Conservation (phyloP, 768 basidiomycete species). For the Strobilomyces dryophilus region DNA sequence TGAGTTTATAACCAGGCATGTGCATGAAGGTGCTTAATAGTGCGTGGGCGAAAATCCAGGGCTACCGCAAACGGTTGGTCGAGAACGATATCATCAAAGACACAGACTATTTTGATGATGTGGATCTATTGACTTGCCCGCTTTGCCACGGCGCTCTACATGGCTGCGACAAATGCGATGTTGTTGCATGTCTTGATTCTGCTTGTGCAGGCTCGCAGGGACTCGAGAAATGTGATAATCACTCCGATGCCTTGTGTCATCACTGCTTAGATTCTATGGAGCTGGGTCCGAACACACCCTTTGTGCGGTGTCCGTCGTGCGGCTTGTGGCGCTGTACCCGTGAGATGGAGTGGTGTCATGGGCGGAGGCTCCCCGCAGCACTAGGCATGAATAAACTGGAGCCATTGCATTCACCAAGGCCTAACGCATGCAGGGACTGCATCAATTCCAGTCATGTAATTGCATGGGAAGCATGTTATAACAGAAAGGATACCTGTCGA, state of each 20-base stretch:
- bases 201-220: neutral
- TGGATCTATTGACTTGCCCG: conserved; percentile 4
- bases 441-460: neutral
- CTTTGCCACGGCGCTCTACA: neutral
- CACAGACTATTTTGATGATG: neutral
- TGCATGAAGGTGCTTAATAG: neutral
- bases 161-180: neutral
- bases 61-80: neutral
- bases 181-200: neutral
- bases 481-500: no score
- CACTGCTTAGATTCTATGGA: neutral
- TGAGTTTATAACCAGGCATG: neutral
- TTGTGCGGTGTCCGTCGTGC: neutral
- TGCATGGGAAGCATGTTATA: neutral
- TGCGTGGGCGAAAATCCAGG: neutral
- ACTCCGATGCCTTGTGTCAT: neutral
- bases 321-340: neutral
- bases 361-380: neutral
- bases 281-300: rapidly evolving
- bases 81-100: neutral
- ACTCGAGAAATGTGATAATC: neutral
- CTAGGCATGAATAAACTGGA: neutral
- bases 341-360: neutral
- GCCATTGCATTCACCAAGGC: neutral
- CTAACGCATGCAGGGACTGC: neutral